A percentile compares a stretch with the other conserved stretches of the same genome.
Conservation (phyloP, 2,329 filamentous ascomycete species). For the Monosporascus sp. region DNA sequence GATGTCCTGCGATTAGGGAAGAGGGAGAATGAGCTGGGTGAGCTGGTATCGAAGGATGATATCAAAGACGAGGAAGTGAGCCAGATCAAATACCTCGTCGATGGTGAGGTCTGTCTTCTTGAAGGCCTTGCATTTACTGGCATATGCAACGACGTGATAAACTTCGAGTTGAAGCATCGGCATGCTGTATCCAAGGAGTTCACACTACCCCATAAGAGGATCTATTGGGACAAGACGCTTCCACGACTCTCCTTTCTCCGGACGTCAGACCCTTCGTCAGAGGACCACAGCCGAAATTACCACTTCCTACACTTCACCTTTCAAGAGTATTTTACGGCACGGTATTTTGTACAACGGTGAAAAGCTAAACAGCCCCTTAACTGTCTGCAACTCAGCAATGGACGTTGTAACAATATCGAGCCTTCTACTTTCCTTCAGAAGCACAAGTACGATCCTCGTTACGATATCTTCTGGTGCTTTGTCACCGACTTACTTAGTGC, state of each 20-base stretch:
- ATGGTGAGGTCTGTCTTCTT: no score
- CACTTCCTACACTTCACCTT: conserved; percentile 38
- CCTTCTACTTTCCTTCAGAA: conserved; percentile 22
- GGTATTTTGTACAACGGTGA: conserved; percentile 32
- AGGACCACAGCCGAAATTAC: conserved; percentile 20
- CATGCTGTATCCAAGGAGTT: no score
- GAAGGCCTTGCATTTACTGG: no score
- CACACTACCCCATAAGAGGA: no score
- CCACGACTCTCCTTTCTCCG: conserved; percentile 30
- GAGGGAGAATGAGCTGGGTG: no score
- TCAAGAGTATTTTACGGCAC: conserved; percentile 37
- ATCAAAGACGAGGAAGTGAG: no score
- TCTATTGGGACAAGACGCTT: no score
- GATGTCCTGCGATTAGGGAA: no score
- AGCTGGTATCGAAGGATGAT: no score
- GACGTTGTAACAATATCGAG: not conserved
- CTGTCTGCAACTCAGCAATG: conserved; percentile 6
- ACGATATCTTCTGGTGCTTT: conserved; percentile 38
- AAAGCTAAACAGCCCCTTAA: conserved; percentile 9
- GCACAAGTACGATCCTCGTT: conserved; percentile 33
- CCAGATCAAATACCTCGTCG: no score
- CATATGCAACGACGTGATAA: no score
- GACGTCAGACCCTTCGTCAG: conserved; percentile 19
- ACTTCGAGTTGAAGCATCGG: no score
- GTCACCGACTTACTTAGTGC: conserved; percentile 31